Evolutionary conservation across 2,329 filamentous ascomycete species (phyloP), one percentile per base, ranked within the genome.

Genomic region (Phoma sp.): DNA sequence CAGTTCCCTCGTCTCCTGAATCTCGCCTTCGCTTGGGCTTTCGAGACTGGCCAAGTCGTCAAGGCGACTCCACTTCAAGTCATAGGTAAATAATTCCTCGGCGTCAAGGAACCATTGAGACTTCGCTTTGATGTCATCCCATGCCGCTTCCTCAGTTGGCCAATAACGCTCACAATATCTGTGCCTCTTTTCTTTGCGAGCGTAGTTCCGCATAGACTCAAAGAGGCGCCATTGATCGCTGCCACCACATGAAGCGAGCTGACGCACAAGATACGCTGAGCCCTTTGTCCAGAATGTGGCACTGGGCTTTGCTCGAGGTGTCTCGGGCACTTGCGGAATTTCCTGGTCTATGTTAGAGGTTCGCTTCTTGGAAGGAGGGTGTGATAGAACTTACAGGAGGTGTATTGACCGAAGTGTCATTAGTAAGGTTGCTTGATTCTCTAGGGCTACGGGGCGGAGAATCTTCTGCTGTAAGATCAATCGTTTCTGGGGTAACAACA

Each of bases 61-160:
- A 27, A 45, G 23, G 2, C 13, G 6, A 22, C 47, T 37, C 49
- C 49, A 52, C 18, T 36, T 30, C 22, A 25, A 9, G 9, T 37
- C 23, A 4, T 47, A 52, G 3, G 14, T 24, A 8, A 52, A 7
- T 42, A 52, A 36, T 25, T 52, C 49, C 1, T 35, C 8, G 3
- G 37, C 49, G 14, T 52, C 49, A 10, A 52, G 29, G 8, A 47
- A 52, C 13, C 29, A 38, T 7, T 14, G 11, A 7, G 49, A 52
- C 30, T 42, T 52, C 18, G 30, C 14, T 1, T 9, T 8, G 24
- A 52, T 37, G 37, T 47, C 37, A 2, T 42, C 6, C 1, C 24
- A 13, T 1, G 49, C 43, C 3, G 36, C 32, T 18, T 47, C 13
- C 13, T 37, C 37, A 5, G 29, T 42, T 13, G 36, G 30, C 49